phyloP scores from a whole-genome alignment of 768 basidiomycete genomes.

The Polyporus arcularius region DNA sequence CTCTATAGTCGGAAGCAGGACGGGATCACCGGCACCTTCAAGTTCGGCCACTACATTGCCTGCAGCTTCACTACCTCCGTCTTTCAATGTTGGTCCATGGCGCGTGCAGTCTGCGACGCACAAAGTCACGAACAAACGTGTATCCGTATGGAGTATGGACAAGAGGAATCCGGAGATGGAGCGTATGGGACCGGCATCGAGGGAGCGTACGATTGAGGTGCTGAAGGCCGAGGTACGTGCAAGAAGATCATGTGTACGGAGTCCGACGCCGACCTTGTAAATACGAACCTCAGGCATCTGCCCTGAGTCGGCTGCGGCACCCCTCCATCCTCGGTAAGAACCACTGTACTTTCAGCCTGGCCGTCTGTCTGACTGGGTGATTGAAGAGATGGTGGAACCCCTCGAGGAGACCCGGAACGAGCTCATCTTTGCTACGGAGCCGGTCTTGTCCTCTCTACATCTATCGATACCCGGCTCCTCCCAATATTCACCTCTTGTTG shows the following conservation, averaged over 20 bases:
- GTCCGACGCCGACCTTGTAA: neutral
- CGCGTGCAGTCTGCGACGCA: conserved; percentile 83
- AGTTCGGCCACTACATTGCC: conserved; percentile 40
- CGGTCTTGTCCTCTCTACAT: conserved; percentile 78
- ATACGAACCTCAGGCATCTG: conserved; percentile 65
- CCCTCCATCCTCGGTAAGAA: conserved; percentile 84
- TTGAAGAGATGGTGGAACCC: conserved; percentile 93
- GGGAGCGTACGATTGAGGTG: conserved; percentile 78
- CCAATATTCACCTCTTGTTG: conserved; percentile 58
- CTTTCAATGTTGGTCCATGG: conserved; percentile 85
- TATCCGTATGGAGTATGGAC: conserved; percentile 92
- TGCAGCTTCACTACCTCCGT: conserved; percentile 42
- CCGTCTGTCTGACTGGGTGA: conserved; percentile 16
- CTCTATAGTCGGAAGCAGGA: conserved; percentile 35
- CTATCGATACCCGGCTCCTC: conserved; percentile 71
- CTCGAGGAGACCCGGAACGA: conserved; percentile 90
- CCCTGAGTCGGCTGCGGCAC: conserved; percentile 83
- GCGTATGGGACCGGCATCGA: conserved; percentile 59
- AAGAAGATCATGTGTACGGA: neutral
- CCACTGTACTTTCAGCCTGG: conserved; percentile 8
- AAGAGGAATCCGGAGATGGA: conserved; percentile 79
- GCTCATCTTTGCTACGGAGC: conserved; percentile 92
- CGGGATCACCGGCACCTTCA: conserved; percentile 34
- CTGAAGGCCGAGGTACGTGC: conserved; percentile 83
- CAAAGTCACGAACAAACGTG: conserved; percentile 87